phyloP scores from a whole-genome alignment of 148 eudicot species.

The Vaccinium macrocarpon region DNA sequence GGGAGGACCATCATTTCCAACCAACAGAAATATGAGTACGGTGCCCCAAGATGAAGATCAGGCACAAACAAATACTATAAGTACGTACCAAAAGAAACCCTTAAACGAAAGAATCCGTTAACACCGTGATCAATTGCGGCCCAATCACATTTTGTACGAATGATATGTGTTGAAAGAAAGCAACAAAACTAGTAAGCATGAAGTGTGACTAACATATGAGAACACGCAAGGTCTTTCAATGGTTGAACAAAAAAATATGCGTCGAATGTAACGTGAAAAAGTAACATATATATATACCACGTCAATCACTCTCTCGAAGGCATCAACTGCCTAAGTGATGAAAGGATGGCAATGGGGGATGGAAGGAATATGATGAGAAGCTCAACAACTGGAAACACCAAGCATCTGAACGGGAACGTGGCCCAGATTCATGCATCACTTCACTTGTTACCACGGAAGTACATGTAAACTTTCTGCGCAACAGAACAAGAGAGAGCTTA shows the following conservation, averaged over 20 bases:
- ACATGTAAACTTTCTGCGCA: constrained; percentile 31
- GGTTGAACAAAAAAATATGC: not conserved
- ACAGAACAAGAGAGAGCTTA: not conserved
- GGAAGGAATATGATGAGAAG: constrained; percentile 15
- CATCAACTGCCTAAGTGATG: not conserved
- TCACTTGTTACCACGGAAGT: constrained; percentile 30
- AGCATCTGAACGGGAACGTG: not conserved
- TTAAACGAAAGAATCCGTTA: not conserved
- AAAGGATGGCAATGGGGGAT: not conserved
- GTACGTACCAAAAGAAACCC: not conserved
- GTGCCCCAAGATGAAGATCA: not conserved
- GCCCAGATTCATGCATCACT: constrained; percentile 16
- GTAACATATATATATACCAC: not conserved
- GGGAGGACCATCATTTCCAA: not conserved
- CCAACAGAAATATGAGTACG: not conserved
- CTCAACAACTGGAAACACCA: constrained; percentile 10
- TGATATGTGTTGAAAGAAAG: not conserved
- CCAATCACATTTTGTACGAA: not conserved
- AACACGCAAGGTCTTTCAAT: not conserved
- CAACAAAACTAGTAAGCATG: not conserved
- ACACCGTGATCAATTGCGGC: not conserved
- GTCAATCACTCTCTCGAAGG: not conserved
- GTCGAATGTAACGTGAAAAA: not conserved
- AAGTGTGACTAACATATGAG: not conserved
- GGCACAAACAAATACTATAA: not conserved